Evolutionary conservation across 257 asterid genomes (phyloP).

Genomic region (Echium plantagineum): DNA sequence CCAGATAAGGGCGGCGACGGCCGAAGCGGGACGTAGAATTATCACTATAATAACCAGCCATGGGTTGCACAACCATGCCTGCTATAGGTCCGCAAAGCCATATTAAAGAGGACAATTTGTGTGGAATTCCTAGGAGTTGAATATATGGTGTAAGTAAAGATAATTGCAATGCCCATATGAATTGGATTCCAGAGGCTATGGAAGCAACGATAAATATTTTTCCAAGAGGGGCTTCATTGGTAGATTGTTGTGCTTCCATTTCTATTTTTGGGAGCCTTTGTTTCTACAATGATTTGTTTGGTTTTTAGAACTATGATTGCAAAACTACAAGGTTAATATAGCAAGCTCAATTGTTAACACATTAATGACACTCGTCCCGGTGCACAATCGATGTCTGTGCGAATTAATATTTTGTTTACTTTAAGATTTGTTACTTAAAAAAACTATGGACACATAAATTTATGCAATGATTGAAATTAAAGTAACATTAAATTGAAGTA

Average conservation of each 20-base stretch:
- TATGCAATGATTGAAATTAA: too few species aligned
- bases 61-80: slow-evolving; percentile 8
- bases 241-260: background rate
- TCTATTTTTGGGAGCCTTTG: too few species aligned
- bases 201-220: slow-evolving; percentile 7
- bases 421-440: too few species aligned
- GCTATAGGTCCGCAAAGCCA: slow-evolving; percentile 13
- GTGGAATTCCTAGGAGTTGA: slow-evolving; percentile 8
- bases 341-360: too few species aligned
- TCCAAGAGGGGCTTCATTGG: background rate
- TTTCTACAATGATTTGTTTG: too few species aligned
- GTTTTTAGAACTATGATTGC: too few species aligned
- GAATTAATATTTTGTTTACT: too few species aligned
- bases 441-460: too few species aligned
- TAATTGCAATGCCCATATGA: slow-evolving; percentile 11
- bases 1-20: slow-evolving; percentile 9
- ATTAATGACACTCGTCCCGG: too few species aligned
- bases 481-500: too few species aligned
- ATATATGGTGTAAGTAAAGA: slow-evolving; percentile 9
- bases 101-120: slow-evolving; percentile 6
- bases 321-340: too few species aligned
- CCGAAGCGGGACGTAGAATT: slow-evolving; percentile 2
- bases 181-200: slow-evolving; percentile 9
- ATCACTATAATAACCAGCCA: slow-evolving; percentile 7
- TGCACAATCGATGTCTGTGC: too few species aligned